These are phyloP conservation scores for Nicotiana attenuata DNA, from an alignment of 257 asterid species.

Conservation along the genomic window DNA sequence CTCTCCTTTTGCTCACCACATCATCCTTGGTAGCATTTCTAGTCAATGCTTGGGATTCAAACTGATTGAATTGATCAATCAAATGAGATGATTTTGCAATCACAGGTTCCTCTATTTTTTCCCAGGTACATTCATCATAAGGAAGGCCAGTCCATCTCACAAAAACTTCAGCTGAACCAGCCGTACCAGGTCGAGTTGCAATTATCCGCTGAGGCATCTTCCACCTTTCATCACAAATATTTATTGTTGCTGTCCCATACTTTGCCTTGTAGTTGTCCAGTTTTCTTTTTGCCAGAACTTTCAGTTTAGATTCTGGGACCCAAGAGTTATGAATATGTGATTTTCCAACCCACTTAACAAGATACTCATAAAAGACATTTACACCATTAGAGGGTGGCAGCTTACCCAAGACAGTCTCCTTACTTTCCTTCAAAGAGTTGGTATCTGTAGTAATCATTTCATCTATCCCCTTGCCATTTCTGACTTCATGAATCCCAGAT, in stretches of 20 bases:
- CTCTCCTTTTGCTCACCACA: slow-evolving; percentile 32
- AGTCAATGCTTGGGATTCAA: slow-evolving; percentile 62
- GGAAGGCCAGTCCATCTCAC: slow-evolving; percentile 90
- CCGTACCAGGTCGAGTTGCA: slow-evolving; percentile 54
- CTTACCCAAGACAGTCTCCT: slow-evolving; percentile 30
- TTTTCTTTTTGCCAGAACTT: slow-evolving; percentile 75
- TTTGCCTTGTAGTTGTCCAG: slow-evolving; percentile 87
- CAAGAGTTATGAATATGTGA: slow-evolving; percentile 88
- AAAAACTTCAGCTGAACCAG: slow-evolving; percentile 65
- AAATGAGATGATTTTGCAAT: slow-evolving; percentile 51
- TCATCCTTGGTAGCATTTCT: slow-evolving; percentile 42
- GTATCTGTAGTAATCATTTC: slow-evolving; percentile 20
- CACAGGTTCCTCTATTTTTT: slow-evolving; percentile 67
- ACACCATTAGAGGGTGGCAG: slow-evolving; percentile 28
- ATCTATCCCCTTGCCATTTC: slow-evolving; percentile 32
- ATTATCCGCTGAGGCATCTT: slow-evolving; percentile 81
- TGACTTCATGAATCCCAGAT: slow-evolving; percentile 34
- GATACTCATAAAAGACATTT: slow-evolving; percentile 54
- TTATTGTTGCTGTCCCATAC: slow-evolving; percentile 70
- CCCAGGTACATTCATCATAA: slow-evolving; percentile 99
- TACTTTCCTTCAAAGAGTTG: slow-evolving; percentile 32
- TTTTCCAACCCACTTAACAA: slow-evolving; percentile 94
- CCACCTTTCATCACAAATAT: slow-evolving; percentile 86
- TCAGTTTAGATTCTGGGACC: slow-evolving; percentile 82
- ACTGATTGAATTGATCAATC: slow-evolving; percentile 63